Evolutionary conservation across 495 filamentous ascomycete species (phyloP).

Genomic region (Paragyromitra xinjiangensis): DNA sequence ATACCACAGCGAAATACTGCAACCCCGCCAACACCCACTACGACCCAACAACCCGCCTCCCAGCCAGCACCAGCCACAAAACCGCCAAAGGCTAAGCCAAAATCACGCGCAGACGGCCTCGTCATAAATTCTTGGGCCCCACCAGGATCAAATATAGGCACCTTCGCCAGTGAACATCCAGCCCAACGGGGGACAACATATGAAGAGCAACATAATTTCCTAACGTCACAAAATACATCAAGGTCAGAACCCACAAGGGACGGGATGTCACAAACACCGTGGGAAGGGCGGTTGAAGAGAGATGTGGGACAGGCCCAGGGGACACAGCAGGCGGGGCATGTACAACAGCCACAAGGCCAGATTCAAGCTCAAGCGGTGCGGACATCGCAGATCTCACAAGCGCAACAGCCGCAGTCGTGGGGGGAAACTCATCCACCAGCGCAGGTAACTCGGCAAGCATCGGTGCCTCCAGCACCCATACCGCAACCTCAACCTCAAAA

Average conservation of each 20-base stretch:
- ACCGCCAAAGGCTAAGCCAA: background rate
- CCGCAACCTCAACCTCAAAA: background rate
- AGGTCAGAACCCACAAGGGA: background rate
- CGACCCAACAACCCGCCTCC: background rate
- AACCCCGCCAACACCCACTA: background rate
- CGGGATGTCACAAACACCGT: background rate
- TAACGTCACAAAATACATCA: background rate
- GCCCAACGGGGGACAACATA: background rate
- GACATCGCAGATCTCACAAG: slow-evolving; percentile 6
- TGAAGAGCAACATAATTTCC: background rate
- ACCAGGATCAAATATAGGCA: background rate
- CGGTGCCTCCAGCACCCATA: background rate
- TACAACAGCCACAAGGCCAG: slow-evolving; percentile 22
- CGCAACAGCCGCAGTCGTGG: slow-evolving; percentile 15
- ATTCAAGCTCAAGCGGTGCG: slow-evolving; percentile 12
- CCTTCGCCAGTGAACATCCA: background rate
- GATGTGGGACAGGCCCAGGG: background rate
- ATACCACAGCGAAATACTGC: background rate
- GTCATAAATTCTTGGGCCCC: background rate
- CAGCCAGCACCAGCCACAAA: background rate
- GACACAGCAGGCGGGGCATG: background rate
- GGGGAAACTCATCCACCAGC: background rate
- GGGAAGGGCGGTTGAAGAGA: background rate
- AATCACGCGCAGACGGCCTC: background rate
- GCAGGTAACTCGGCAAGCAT: background rate